phyloP scores from a whole-genome alignment of 2,329 filamentous ascomycete genomes.

The Hypoxylon sp. region DNA sequence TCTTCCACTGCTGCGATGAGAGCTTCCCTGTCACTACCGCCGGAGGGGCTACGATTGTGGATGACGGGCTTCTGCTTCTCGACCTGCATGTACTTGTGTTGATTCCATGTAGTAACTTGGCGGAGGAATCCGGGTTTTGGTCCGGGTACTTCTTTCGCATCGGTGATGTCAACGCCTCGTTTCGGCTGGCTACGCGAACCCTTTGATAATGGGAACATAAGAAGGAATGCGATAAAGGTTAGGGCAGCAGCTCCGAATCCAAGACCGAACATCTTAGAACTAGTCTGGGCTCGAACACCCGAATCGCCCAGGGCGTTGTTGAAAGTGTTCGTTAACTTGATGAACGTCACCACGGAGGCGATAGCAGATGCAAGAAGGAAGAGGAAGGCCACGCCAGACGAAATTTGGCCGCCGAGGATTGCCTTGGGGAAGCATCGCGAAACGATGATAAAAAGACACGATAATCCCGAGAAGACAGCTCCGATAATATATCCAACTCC shows the following conservation, averaged over 20 bases:
- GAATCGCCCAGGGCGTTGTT: slow-evolving; percentile 48
- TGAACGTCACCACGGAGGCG: slow-evolving; percentile 49
- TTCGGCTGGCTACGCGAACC: not conserved
- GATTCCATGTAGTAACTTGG: slow-evolving; percentile 48
- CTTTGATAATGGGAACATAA: slow-evolving; percentile 4
- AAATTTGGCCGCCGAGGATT: slow-evolving; percentile 39
- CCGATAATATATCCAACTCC: slow-evolving; percentile 52
- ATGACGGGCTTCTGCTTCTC: slow-evolving; percentile 48
- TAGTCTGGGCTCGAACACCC: slow-evolving; percentile 48
- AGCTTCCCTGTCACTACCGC: slow-evolving; percentile 22
- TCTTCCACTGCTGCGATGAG: slow-evolving; percentile 32
- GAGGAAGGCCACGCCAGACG: slow-evolving; percentile 46
- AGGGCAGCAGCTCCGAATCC: slow-evolving; percentile 49
- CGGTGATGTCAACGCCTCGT: not conserved
- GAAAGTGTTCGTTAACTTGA: slow-evolving; percentile 47
- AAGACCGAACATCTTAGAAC: slow-evolving; percentile 48
- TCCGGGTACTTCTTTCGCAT: slow-evolving; percentile 19
- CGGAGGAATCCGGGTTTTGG: slow-evolving; percentile 37
- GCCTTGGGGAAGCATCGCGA: slow-evolving; percentile 41
- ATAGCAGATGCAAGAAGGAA: slow-evolving; percentile 51
- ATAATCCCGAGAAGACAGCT: slow-evolving; percentile 45
- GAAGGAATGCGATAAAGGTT: slow-evolving; percentile 42
- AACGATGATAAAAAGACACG: slow-evolving; percentile 44
- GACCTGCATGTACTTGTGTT: slow-evolving; percentile 54
- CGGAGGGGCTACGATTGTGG: slow-evolving; percentile 1